Evolutionary conservation across 2,329 filamentous ascomycete species (phyloP), one percentile per base, ranked within the genome.

Genomic region (Apiospora aurea): DNA sequence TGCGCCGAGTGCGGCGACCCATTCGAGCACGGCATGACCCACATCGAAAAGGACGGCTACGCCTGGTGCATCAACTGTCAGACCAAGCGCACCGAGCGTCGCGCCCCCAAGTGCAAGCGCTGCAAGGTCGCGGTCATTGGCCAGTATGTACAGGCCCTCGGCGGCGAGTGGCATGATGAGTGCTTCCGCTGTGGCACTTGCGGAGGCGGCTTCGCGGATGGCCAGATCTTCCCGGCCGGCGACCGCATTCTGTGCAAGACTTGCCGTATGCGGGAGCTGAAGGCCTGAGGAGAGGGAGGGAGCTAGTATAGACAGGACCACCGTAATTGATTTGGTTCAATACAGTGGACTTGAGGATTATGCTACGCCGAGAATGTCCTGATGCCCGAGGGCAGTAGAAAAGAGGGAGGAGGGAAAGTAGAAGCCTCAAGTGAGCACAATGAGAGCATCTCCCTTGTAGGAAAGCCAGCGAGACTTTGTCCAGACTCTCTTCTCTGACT

Each of bases 1-100:
- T 99, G 96, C 80, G 96, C 96, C 57, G 95, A 99, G 86, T 99
- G 96, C 80, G 96, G 96, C 76, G 96, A 99, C 84, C 96, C 96
- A 0, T 99, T 99, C 80, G 94, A 88, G 75, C 86, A 87, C 67
- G 89, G 89, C 73, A 89, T 87, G 83, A 92, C 90, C 66, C 90
- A 92, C 78, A 91, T 99, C 71, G 96, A 99, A 81, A 97, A 97
- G 83, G 96, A 98, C 76, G 96, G 96, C 13, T 98, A 97, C 82
- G 96, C 96, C 6, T 99, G 96, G 95, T 99, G 96, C 82, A 90
- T 98, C 67, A 89, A 89, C 29, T 99, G 96, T 80, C 96, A 98
- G 84, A 97, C 95, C 18, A 94, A 95, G 79, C 91, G 96, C 46
- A 98, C 95, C 16, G 94, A 97, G 82, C 89, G 96, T 38, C 94